phyloP scores from a whole-genome alignment of 352 stramenopile genomes.

The Aphanomyces astaci region DNA sequence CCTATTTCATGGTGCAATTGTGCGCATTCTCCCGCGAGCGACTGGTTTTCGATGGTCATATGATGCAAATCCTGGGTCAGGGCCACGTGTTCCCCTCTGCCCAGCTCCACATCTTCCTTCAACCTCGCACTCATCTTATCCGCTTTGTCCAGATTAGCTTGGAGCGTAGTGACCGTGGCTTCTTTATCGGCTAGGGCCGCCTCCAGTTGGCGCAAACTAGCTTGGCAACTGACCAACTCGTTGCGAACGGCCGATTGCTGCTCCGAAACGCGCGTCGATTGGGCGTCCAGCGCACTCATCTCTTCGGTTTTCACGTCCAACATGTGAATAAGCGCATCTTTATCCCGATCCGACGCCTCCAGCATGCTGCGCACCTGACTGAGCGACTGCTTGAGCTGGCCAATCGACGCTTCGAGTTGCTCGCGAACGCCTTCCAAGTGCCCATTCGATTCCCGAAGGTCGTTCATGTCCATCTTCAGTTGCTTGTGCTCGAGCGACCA shows the following conservation, averaged over 20 bases:
- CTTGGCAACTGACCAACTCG: slow-evolving; percentile 5
- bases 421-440: slow-evolving; percentile 46
- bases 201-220: slow-evolving; percentile 30
- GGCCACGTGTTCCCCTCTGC: slow-evolving; percentile 50
- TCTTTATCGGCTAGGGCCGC: slow-evolving; percentile 53
- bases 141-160: slow-evolving; percentile 25
- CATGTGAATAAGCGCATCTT: slow-evolving; percentile 60
- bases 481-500: slow-evolving; percentile 72
- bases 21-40: slow-evolving; percentile 70
- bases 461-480: slow-evolving; percentile 40
- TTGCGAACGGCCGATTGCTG: neutral
- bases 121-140: neutral
- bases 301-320: slow-evolving; percentile 68
- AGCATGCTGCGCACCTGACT: slow-evolving; percentile 59
- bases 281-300: slow-evolving; percentile 39
- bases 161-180: slow-evolving; percentile 35
- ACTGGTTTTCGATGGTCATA: slow-evolving; percentile 83
- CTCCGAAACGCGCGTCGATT: neutral
- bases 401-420: slow-evolving; percentile 36
- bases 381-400: slow-evolving; percentile 40
- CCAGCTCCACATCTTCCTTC: slow-evolving; percentile 33
- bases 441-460: slow-evolving; percentile 40
- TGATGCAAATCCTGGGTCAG: slow-evolving; percentile 76
- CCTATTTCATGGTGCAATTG: slow-evolving; percentile 37
- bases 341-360: slow-evolving; percentile 55